phyloP scores from a whole-genome alignment of 495 filamentous ascomycete genomes.

The Trichocladium uniseriatum region DNA sequence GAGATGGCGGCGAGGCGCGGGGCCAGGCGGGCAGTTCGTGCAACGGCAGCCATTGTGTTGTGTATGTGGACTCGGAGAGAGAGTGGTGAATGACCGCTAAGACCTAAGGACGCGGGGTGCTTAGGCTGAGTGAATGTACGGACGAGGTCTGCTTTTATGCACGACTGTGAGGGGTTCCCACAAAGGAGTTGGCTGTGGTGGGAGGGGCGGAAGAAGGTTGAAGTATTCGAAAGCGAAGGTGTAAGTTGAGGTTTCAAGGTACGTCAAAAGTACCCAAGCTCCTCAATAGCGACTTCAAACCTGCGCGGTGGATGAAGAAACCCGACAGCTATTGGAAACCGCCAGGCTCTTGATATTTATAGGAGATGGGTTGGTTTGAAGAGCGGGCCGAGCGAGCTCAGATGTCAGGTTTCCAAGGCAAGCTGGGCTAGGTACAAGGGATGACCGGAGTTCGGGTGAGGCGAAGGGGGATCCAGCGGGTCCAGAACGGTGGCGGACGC shows the following conservation, averaged over 20 bases:
- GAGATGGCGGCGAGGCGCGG: conserved; percentile 27
- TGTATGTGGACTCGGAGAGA: not conserved
- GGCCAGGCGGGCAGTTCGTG: conserved; percentile 30
- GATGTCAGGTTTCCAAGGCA: not conserved
- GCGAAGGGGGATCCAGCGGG: conserved; percentile 16
- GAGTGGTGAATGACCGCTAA: not conserved
- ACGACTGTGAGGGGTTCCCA: not conserved
- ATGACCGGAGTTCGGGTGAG: conserved; percentile 18
- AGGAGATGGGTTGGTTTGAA: not conserved
- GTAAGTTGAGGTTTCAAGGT: conserved; percentile 15
- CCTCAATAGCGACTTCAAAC: conserved; percentile 36
- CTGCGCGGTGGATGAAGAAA: conserved; percentile 15
- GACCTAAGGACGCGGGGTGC: not conserved
- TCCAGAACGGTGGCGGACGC: conserved; percentile 18
- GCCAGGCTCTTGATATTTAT: conserved; percentile 26
- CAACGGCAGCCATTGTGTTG: conserved; percentile 31
- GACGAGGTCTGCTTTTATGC: not conserved
- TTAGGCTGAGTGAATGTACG: not conserved
- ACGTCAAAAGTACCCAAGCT: conserved; percentile 27
- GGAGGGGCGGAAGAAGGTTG: not conserved
- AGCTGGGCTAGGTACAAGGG: conserved; percentile 1
- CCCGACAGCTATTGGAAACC: conserved; percentile 14
- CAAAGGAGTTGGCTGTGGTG: conserved; percentile 5
- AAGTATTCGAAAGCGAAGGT: not conserved
- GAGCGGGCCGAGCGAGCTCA: not conserved